These are phyloP conservation scores for Decorospora gaudefroyi DNA, from an alignment of 2,329 filamentous ascomycete genomes.

Conservation along the genomic window DNA sequence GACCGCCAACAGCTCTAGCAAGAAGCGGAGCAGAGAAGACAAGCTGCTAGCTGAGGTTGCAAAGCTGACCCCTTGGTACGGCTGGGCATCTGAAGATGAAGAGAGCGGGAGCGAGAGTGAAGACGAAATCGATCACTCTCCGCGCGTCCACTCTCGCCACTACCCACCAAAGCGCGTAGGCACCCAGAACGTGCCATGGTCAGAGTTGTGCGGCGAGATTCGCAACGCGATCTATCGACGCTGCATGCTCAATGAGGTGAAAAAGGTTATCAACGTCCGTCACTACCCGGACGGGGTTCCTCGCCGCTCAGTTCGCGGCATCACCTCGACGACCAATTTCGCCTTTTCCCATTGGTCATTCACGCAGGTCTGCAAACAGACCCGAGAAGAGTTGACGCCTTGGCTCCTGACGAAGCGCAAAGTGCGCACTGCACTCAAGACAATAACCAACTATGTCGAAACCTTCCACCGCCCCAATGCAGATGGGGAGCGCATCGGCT, in stretches of 20 bases:
- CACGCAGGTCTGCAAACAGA: constrained; percentile 6
- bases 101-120: constrained; percentile 1
- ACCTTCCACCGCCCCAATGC: constrained; percentile 7
- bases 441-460: constrained; percentile 10
- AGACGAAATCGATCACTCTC: neutral
- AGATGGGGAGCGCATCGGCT: neutral
- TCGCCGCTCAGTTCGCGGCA: constrained; percentile 8
- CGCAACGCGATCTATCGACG: constrained; percentile 14
- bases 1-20: neutral
- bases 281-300: constrained; percentile 13
- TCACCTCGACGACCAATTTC: constrained; percentile 3
- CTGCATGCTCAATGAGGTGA: constrained; percentile 7
- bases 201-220: constrained; percentile 5
- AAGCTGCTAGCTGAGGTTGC: neutral
- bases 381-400: constrained; percentile 7
- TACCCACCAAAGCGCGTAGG: constrained; percentile 6
- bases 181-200: constrained; percentile 7
- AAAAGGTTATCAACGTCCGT: constrained; percentile 6
- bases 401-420: constrained; percentile 9
- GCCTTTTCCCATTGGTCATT: constrained; percentile 13
- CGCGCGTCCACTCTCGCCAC: neutral
- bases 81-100: constrained; percentile 1
- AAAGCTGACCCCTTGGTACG: neutral
- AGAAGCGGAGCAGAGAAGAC: neutral
- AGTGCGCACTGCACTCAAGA: constrained; percentile 9